phyloP scores from a whole-genome alignment of 306 rosid genomes.

The Fagus crenata region DNA sequence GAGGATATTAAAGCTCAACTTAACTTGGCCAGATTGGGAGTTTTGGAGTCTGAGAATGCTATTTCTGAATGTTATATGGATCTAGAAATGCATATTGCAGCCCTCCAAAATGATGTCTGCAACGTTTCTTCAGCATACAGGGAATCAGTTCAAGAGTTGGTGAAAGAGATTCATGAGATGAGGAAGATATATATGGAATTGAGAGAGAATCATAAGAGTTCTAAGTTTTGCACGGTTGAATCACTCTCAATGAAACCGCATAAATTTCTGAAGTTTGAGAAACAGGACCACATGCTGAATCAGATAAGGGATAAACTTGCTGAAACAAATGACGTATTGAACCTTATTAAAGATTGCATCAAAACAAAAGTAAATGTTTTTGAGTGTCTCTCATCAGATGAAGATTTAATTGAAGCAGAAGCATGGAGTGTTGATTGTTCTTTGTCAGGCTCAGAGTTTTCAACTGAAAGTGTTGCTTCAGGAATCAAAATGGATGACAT shows the following conservation, averaged over 20 bases:
- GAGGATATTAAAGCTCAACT: conserved; percentile 46
- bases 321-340: conserved; percentile 50
- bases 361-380: conserved; percentile 31
- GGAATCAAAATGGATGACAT: conserved; percentile 30
- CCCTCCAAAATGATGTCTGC: conserved; percentile 37
- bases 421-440: conserved; percentile 60
- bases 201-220: conserved; percentile 38
- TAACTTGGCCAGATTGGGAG: conserved; percentile 42
- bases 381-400: conserved; percentile 30
- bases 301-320: conserved; percentile 52
- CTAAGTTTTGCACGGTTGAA: conserved; percentile 29
- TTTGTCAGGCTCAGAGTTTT: conserved; percentile 54
- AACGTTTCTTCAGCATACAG: conserved; percentile 40
- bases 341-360: conserved; percentile 46
- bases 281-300: conserved; percentile 37
- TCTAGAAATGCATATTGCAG: conserved; percentile 38
- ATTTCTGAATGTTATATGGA: conserved; percentile 38
- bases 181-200: conserved; percentile 41
- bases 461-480: conserved; percentile 49
- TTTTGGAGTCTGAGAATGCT: conserved; percentile 47
- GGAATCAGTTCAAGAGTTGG: conserved; percentile 45
- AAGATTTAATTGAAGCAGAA: conserved; percentile 47
- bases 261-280: conserved; percentile 30
- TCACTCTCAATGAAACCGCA: conserved; percentile 28
- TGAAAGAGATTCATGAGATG: conserved; percentile 50